Evolutionary conservation across 768 basidiomycete species (phyloP).

Genomic region (Fibroporia radiculosa): DNA sequence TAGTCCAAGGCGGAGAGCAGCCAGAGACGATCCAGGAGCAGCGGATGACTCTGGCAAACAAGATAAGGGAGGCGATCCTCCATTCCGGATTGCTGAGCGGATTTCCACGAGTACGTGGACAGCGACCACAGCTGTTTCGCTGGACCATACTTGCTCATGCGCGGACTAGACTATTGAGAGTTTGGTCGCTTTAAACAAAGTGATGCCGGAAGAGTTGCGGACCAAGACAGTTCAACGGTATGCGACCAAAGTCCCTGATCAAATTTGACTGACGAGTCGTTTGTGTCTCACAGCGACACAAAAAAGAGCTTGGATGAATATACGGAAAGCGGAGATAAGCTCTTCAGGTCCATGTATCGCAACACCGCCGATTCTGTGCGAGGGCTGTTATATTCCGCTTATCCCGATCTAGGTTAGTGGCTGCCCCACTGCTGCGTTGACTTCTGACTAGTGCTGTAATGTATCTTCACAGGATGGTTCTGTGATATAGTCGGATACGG

Average conservation of each 20-base stretch:
- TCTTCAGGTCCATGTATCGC: constrained; percentile 48
- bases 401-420: constrained; percentile 56
- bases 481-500: constrained; percentile 50
- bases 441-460: too few relatives aligned
- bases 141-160: background rate
- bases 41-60: constrained; percentile 37
- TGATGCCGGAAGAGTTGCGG: constrained; percentile 42
- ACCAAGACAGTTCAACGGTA: constrained; percentile 44
- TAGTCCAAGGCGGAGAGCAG: constrained; percentile 5
- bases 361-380: constrained; percentile 44
- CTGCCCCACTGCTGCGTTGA: too few relatives aligned
- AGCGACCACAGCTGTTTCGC: background rate
- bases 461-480: constrained; percentile 39
- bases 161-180: constrained; percentile 37
- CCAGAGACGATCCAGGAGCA: constrained; percentile 15
- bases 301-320: constrained; percentile 36
- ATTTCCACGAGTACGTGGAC: constrained; percentile 41
- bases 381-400: constrained; percentile 37
- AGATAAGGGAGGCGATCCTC: constrained; percentile 54
- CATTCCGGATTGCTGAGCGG: constrained; percentile 53
- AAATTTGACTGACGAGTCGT: background rate
- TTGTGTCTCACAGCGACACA: constrained; percentile 28
- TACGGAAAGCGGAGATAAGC: constrained; percentile 30
- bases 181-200: constrained; percentile 41
- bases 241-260: background rate